Percentiles rank a stretch among this genome's conserved stretches.
Conservation (phyloP, 1,139 yeast genomes). For the Suhomyces maxii region DNA sequence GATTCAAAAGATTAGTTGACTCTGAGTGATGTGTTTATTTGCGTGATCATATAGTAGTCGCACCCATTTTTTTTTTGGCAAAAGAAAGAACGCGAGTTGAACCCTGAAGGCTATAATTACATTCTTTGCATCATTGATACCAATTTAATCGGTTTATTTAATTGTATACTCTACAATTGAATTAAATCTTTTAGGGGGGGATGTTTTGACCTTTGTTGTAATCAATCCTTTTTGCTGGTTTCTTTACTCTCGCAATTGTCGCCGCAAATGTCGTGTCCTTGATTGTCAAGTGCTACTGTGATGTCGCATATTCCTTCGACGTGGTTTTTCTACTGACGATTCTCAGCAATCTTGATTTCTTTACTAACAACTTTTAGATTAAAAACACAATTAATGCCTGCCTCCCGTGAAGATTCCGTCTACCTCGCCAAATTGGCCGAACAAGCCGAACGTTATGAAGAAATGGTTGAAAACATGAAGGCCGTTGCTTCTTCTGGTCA, state of each 20-base stretch:
- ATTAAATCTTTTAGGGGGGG: too few species aligned
- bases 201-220: neutral
- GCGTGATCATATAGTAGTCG: too few species aligned
- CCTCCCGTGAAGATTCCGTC: slow-evolving; percentile 97
- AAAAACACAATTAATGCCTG: slow-evolving; percentile 50
- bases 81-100: too few species aligned
- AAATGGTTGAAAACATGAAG: slow-evolving; percentile 99
- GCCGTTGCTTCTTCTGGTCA: slow-evolving; percentile 95
- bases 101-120: too few species aligned
- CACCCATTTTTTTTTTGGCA: too few species aligned
- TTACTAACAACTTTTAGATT: slow-evolving; percentile 9
- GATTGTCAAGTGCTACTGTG: slow-evolving; percentile 5
- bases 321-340: slow-evolving; percentile 1
- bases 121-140: too few species aligned
- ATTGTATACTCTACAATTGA: too few species aligned
- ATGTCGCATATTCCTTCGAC: slow-evolving; percentile 5
- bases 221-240: neutral
- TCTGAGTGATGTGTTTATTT: too few species aligned
- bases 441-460: slow-evolving; percentile 99
- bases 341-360: neutral
- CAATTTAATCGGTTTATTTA: too few species aligned
- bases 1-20: too few species aligned
- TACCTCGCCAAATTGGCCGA: slow-evolving; percentile 98
- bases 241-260: slow-evolving; percentile 3
- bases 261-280: slow-evolving; percentile 4